Base-by-base conservation (phyloP, 83 land plant species). In the Isoetes engelmannii region DNA sequence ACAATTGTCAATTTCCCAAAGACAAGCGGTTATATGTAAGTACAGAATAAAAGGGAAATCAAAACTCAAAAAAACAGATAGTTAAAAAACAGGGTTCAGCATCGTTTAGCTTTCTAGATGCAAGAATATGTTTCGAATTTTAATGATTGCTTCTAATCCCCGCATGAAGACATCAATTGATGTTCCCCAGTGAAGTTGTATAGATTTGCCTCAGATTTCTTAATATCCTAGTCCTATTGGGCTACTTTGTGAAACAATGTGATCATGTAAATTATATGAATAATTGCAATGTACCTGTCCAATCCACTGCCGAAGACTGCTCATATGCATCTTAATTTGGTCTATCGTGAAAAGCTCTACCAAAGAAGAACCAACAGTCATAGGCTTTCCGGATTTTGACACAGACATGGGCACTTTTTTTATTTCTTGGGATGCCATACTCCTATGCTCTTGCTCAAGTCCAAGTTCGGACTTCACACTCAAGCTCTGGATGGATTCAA, bases 331-430 rank as follows among this genome's bases (percentile, higher is more conserved):
- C 47, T 79, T 84, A 44, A 94, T 82, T 77, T 94, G 98, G 62
- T 94, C 96, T 3, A 92, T 88, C 28, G 98, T 94, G 70, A 94
- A 94, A 44, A 94, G 68, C 65, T 94, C 98, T 55, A 83, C 88
- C 72, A 94, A 55, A 41, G 98, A 94, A 4, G 89, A 88, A 62
- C 97, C 96, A 50, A 81, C 84, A 62, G 82, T 73, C 70, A 88
- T 94, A 54, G 97, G 86, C 75, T 90, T 90, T 61, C 87, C 89
- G 7, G 83, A 79, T 73, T 91, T 95, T 44, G 84, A 67, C 6
- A 18, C 48, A n/a, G 10, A 15, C 19, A 72, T 53, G 48, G 71
- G 49, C 37, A 0, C 37, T 2, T 28, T 28, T 28, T 28, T 28
- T 28, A 28, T 2, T 28, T 28, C 37, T 28, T 28, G 37, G 37